A percentile compares a stretch with the other conserved stretches of the same genome.
These are phyloP conservation scores for Pistacia integerrima DNA, from an alignment of 345 rosid species.

Conservation along the genomic window DNA sequence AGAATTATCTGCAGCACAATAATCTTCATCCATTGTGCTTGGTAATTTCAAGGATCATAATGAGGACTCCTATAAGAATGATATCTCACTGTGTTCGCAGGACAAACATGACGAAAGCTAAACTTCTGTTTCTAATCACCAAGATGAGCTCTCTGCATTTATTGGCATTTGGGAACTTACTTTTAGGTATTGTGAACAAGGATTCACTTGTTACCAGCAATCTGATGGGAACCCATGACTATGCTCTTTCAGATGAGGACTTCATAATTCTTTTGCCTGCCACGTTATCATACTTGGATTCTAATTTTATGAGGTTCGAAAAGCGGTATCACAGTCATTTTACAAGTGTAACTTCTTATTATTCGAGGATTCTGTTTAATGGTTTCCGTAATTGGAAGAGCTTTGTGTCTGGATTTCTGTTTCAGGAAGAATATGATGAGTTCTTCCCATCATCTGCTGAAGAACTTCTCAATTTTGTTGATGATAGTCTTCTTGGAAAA, in stretches of 20 bases:
- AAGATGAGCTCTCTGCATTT: slow-evolving; percentile 76
- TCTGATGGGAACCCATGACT: slow-evolving; percentile 22
- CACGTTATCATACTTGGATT: slow-evolving; percentile 54
- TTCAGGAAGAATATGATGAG: slow-evolving; percentile 62
- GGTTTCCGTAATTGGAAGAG: slow-evolving; percentile 61
- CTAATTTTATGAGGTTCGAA: slow-evolving; percentile 43
- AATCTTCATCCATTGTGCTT: slow-evolving; percentile 61
- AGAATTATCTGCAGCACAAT: slow-evolving; percentile 33
- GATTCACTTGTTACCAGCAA: slow-evolving; percentile 18
- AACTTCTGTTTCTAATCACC: slow-evolving; percentile 58
- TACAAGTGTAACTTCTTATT: slow-evolving; percentile 50
- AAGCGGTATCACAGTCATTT: slow-evolving; percentile 41
- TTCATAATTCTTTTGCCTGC: slow-evolving; percentile 74
- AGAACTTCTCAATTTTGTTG: slow-evolving; percentile 52
- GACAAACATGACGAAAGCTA: slow-evolving; percentile 58
- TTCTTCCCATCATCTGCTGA: slow-evolving; percentile 46
- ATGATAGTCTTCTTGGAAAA: slow-evolving; percentile 72
- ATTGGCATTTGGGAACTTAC: slow-evolving; percentile 62
- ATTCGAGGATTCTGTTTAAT: slow-evolving; percentile 54
- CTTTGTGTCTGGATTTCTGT: slow-evolving; percentile 54
- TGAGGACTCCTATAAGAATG: slow-evolving; percentile 59
- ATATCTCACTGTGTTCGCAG: slow-evolving; percentile 57
- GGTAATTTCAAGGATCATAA: slow-evolving; percentile 49
- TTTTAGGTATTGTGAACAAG: slow-evolving; percentile 37
- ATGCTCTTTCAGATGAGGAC: slow-evolving; percentile 54